phyloP scores from a whole-genome alignment of 2,329 filamentous ascomycete species.

The Aspergillus sp. region DNA sequence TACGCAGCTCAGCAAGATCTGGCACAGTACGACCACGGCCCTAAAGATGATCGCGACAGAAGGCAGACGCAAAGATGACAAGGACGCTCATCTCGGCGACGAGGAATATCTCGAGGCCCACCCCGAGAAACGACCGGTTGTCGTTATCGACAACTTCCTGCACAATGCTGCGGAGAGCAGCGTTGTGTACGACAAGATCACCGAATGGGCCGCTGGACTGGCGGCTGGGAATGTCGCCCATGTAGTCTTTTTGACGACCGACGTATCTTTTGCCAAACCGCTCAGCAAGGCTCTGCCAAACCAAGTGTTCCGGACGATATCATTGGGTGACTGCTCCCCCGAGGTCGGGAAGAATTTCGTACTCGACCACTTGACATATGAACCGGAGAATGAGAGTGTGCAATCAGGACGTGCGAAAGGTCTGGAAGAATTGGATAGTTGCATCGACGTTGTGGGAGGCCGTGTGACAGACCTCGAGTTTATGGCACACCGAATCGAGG shows the following conservation, averaged over 20 bases:
- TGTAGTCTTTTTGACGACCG: slow-evolving; percentile 86
- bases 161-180: slow-evolving; percentile 62
- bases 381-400: slow-evolving; percentile 27
- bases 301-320: slow-evolving; percentile 77
- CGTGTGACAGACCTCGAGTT: slow-evolving; percentile 94
- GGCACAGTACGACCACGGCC: slow-evolving; percentile 70
- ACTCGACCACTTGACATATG: slow-evolving; percentile 61
- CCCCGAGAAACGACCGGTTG: slow-evolving; percentile 69
- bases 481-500: slow-evolving; percentile 78
- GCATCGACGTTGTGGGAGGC: slow-evolving; percentile 74
- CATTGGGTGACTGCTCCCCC: slow-evolving; percentile 75
- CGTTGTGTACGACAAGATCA: slow-evolving; percentile 64
- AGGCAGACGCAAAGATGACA: slow-evolving; percentile 59
- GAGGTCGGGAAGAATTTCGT: slow-evolving; percentile 85
- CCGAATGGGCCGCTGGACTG: slow-evolving; percentile 81
- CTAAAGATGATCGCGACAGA: slow-evolving; percentile 69
- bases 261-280: slow-evolving; percentile 79
- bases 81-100: slow-evolving; percentile 61
- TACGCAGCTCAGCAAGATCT: slow-evolving; percentile 78
- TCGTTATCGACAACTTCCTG: slow-evolving; percentile 86
- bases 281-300: slow-evolving; percentile 81
- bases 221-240: slow-evolving; percentile 85
- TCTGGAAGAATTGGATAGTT: slow-evolving; percentile 64
- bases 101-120: slow-evolving; percentile 87
- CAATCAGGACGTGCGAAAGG: slow-evolving; percentile 38